Base-by-base conservation (phyloP, 2,329 filamentous ascomycete genomes). In the Alternaria rosae region DNA sequence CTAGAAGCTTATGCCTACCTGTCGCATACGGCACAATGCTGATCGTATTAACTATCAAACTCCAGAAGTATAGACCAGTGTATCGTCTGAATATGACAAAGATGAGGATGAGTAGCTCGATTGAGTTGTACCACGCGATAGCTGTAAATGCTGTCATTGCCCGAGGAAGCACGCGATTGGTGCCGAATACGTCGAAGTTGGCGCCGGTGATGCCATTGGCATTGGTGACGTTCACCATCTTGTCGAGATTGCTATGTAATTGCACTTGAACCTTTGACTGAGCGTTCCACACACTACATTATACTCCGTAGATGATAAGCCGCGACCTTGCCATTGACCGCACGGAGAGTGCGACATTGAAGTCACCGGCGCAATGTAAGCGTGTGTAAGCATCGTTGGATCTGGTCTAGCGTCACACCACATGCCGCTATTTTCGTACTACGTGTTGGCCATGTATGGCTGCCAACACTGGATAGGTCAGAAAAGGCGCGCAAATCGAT, bases 41-140 rank as follows among this genome's bases (percentile, higher is more conserved):
- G 7, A 57, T 25, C 3, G 57, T 60, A 28, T 60, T 57, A 6
- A 67, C 42, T 12, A 67, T 32, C 10, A 69, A 25, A 32, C 58
- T 61, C 57, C 62, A 70, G 25, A 65, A 70, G 43, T 70, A 70
- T n/a, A 67, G 42, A 8, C 68, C 64, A n/a, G 58, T 50, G 38
- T 48, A 54, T n/a, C 38, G 51, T 28, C 62, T 68, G 54, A 73
- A 73, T 13, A 61, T 57, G 10, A 56, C 44, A 23, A 68, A 62
- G 15, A 68, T 66, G 2, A 67, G 52, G 25, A 70, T 43, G 3
- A 57, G 54, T 13, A 73, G 47, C 57, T 73, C 70, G n/a, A 67
- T 45, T 15, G 62, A 61, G 32, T 71, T 71, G 54, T 71, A 72
- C 58, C 59, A 61, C 4, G 66, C 65, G 20, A 71, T 65, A 9